phyloP scores from a whole-genome alignment of 495 filamentous ascomycete species.

The Parathielavia hyrcaniae region DNA sequence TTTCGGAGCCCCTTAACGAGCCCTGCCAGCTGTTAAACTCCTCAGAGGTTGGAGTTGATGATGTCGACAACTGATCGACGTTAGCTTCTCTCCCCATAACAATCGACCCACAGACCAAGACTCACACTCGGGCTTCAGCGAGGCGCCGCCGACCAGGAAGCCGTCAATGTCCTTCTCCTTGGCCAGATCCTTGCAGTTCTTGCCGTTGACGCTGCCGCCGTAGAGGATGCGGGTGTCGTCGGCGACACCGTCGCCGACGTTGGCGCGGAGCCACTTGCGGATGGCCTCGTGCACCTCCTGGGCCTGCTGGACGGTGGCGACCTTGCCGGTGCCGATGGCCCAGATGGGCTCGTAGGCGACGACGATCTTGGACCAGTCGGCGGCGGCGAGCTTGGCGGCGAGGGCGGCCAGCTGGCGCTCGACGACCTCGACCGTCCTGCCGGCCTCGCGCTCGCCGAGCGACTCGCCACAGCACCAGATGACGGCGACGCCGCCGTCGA shows the following conservation, averaged over 20 bases:
- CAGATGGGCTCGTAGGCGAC: conserved; percentile 99
- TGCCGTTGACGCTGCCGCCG: conserved; percentile 92
- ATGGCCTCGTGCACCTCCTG: conserved; percentile 94
- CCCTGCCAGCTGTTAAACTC: not conserved
- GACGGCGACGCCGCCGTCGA: conserved; percentile 79
- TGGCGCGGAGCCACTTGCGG: conserved; percentile 74
- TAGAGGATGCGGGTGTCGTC: conserved; percentile 87
- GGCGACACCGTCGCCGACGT: conserved; percentile 62
- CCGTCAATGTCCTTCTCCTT: conserved; percentile 93
- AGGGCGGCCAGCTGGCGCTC: conserved; percentile 69
- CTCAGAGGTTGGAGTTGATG: conserved; percentile 51
- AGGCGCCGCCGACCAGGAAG: conserved; percentile 96
- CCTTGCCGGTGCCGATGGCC: conserved; percentile 98
- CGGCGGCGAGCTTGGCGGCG: conserved; percentile 52
- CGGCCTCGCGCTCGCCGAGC: conserved; percentile 81
- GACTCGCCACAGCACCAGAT: conserved; percentile 96
- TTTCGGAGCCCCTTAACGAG: conserved; percentile 12
- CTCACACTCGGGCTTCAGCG: conserved; percentile 96
- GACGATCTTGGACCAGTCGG: conserved; percentile 90
- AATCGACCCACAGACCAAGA: conserved; percentile 15
- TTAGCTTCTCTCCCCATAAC: conserved; percentile 19
- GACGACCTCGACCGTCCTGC: conserved; percentile 85
- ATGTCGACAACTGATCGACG: conserved; percentile 53
- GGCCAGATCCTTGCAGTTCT: conserved; percentile 92
- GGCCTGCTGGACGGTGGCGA: conserved; percentile 86